Base-by-base conservation (phyloP, 306 rosid genomes). In the Hippophae gyantsensis region DNA sequence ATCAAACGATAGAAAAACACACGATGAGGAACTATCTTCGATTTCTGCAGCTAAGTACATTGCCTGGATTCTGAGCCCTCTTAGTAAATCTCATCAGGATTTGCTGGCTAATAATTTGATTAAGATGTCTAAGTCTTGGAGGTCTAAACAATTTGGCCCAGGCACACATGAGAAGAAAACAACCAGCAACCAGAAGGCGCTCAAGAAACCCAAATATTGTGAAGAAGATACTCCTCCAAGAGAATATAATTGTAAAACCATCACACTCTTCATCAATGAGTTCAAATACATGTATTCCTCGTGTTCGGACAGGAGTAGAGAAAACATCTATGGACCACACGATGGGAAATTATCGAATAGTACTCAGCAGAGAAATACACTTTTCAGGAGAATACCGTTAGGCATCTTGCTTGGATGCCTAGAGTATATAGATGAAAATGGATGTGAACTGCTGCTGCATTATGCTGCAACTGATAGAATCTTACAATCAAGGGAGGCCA, bases 61-160 rank as follows among this genome's bases (percentile, higher is more conserved):
- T 40, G 81, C 77, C n/a, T 76, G 81, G 77, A 63, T 72, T 48
- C 56, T 71, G 51, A 50, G 48, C 54, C 80, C 72, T 42, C 55
- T 42, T 45, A 50, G 61, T 65, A 71, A 42, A 43, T 52, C 53
- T 66, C 48, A 70, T 42, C 66, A 67, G 65, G 69, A 56, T 60
- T 55, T 42, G 23, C 62, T 76, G 41, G 60, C 71, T 43, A 61
- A 68, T 63, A 42, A 41, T 52, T 74, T 71, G 65, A 56, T 63
- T 52, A 71, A 57, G 76, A 56, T 64, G 53, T 70, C 71, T 27
- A 59, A 40, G 27, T 56, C 74, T 38, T 51, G n/a, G 61, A 52
- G 43, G 40, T 51, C 11, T 1, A 67, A 54, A 46, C 66, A 62
- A 45, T 51, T 62, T 51, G 53, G 27, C 11, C 57, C 70, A 25